Percentiles rank a stretch among this genome's conserved stretches.
These are phyloP conservation scores for Skeletonema menzelii DNA, from an alignment of 108 stramenopile genomes.

Conservation along the genomic window DNA sequence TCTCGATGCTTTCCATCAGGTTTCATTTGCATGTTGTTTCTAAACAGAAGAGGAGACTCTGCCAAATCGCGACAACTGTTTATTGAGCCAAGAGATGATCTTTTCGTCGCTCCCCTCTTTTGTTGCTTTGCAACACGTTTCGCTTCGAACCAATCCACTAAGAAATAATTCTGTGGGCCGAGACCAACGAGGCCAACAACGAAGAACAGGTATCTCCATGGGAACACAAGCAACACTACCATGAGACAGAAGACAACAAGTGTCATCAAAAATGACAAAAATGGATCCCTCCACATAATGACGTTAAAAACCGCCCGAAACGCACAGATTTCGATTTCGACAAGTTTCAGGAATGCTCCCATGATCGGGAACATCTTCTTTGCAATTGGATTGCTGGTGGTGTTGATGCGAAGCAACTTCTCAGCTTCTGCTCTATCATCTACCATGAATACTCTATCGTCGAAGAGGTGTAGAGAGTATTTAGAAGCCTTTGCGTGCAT, in stretches of 20 bases:
- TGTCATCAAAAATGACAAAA: constrained; percentile 17
- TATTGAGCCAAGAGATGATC: constrained; percentile 7
- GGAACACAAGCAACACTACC: constrained; percentile 7
- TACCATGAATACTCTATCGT: constrained; percentile 13
- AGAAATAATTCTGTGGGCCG: constrained; percentile 22
- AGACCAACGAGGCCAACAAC: constrained; percentile 2
- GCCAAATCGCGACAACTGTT: constrained; percentile 16
- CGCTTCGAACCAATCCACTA: constrained; percentile 6
- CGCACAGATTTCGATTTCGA: constrained; percentile 8
- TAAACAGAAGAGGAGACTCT: constrained; percentile 23
- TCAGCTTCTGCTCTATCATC: constrained; percentile 11
- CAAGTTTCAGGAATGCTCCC: constrained; percentile 4
- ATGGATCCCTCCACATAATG: constrained; percentile 25
- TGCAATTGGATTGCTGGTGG: constrained; percentile 5
- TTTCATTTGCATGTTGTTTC: constrained; percentile 1
- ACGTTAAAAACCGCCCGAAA: constrained; percentile 16
- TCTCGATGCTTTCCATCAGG: constrained; percentile 10
- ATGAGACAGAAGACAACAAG: background rate
- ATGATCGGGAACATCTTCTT: constrained; percentile 2
- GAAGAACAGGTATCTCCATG: constrained; percentile 17
- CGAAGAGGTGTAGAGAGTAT: constrained; percentile 16
- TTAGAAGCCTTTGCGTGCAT: constrained; percentile 13
- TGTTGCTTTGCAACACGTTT: background rate
- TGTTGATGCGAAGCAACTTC: constrained; percentile 1
- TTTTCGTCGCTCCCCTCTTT: background rate